phyloP scores from a whole-genome alignment of 2,329 filamentous ascomycete species.

The Arachnomyces sp. region DNA sequence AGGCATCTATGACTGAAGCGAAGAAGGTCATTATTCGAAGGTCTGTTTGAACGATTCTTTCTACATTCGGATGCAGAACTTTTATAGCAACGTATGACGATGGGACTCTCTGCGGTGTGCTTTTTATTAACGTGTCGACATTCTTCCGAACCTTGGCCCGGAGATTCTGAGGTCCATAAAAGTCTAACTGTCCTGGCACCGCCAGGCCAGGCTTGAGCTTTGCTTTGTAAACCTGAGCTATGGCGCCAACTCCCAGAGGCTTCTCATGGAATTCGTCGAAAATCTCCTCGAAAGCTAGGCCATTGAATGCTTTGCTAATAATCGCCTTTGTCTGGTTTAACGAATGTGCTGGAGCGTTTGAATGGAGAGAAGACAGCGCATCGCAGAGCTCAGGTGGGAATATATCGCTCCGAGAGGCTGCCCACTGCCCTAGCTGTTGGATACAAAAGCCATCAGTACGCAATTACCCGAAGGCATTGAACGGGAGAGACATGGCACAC shows the following conservation, averaged over 20 bases:
- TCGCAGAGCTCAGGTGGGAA: conserved; percentile 89
- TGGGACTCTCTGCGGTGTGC: conserved; percentile 72
- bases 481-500: conserved; percentile 40
- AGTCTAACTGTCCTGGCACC: conserved; percentile 48
- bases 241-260: conserved; percentile 87
- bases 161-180: conserved; percentile 46
- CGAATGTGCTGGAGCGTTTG: conserved; percentile 86
- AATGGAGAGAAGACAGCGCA: conserved; percentile 91
- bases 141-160: conserved; percentile 67
- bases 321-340: conserved; percentile 70
- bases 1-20: conserved; percentile 69
- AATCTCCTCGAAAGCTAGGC: conserved; percentile 74
- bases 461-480: neutral
- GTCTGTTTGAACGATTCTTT: conserved; percentile 82
- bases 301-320: conserved; percentile 73
- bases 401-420: conserved; percentile 89
- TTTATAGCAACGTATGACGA: conserved; percentile 93
- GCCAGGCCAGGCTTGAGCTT: conserved; percentile 77
- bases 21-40: conserved; percentile 92
- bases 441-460: too few relatives aligned
- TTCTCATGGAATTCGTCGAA: conserved; percentile 91
- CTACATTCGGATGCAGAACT: conserved; percentile 85
- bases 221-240: conserved; percentile 95
- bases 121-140: conserved; percentile 80
- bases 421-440: conserved; percentile 85